Evolutionary conservation across 768 basidiomycete species (phyloP), one percentile per base, ranked within the genome.

Genomic region (Naematelia encephala): DNA sequence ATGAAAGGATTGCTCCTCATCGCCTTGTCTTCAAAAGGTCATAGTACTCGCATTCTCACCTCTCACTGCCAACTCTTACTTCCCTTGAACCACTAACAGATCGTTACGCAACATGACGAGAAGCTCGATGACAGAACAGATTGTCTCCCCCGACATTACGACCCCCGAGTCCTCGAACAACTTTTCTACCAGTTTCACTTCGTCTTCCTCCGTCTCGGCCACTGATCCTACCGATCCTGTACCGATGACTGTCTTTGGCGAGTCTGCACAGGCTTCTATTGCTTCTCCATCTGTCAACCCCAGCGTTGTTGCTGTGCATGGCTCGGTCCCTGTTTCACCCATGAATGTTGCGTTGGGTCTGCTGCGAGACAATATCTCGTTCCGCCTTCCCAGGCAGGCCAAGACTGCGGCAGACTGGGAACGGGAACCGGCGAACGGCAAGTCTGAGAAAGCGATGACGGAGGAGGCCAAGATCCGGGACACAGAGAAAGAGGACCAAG

Each of bases 291-390:
- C 30, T 1, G 28, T 13, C 16, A 22, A 60, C 25, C 45, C 59
- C 22, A 54, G 51, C 28, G 26, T 60, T 25, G 49, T 60, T 8
- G 59, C 59, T 26, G 52, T 54, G 3, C 44, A 48, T 30, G 59
- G 59, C 13, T 47, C 44, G 5, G 51, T 21, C 16, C 52, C 59
- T 5, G 19, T 42, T 12, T 54, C 29, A 22, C 59, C 59, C 16
- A 29, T 60, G 23, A 27, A 8, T 16, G 34, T 16, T 16, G 34
- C 34, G 5, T 25, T 27, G 48, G 34, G 34, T 8, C 34, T 8
- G 50, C 19, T 16, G 27, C 14, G 50, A 22, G 50, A 23, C 21
- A 22, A 11, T 16, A 19, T 4, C 21, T 16, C 14, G 14, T 16
- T 16, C 19, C 19, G 8, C 34, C 34, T 39, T 8, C 16, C 16